Percentiles rank a stretch among this genome's conserved stretches.
Conservation (phyloP, 1,284 basidiomycete species). For the Naganishia liquefaciens region DNA sequence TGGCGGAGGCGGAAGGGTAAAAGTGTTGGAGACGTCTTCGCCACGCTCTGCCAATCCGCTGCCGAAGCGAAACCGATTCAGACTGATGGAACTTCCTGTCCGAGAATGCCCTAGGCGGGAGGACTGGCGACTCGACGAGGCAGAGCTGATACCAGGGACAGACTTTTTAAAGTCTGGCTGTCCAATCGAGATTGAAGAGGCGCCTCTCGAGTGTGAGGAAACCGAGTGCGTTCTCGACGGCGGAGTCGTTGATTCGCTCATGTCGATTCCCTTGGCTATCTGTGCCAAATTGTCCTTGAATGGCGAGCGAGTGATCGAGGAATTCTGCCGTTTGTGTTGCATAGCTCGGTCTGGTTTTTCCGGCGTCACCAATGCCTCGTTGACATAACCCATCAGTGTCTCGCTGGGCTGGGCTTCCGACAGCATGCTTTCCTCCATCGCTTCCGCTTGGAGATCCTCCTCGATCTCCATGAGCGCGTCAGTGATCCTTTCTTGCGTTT, state of each 20-base stretch:
- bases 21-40: constrained; percentile 4
- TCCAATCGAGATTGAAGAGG: constrained; percentile 1
- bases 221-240: not conserved
- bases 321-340: constrained; percentile 11
- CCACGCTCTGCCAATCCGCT: not conserved
- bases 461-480: constrained; percentile 27
- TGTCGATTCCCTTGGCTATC: constrained; percentile 10
- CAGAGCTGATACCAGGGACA: not conserved
- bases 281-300: constrained; percentile 29
- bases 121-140: constrained; percentile 8
- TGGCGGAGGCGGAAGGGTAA: not conserved
- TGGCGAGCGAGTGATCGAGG: constrained; percentile 28
- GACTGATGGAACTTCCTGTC: not conserved
- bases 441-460: constrained; percentile 22
- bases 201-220: constrained; percentile 5
- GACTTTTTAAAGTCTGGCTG: constrained; percentile 9
- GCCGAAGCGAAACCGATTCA: constrained; percentile 16
- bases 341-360: constrained; percentile 5
- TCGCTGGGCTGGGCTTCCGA: constrained; percentile 17
- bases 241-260: not conserved
- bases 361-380: not conserved
- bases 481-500: constrained; percentile 21
- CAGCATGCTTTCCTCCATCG: constrained; percentile 1
- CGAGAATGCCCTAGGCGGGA: constrained; percentile 16
- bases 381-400: not conserved